Evolutionary conservation across 768 basidiomycete genomes (phyloP), one percentile per base, ranked within the genome.

Genomic region (Pulveroboletus sp.): DNA sequence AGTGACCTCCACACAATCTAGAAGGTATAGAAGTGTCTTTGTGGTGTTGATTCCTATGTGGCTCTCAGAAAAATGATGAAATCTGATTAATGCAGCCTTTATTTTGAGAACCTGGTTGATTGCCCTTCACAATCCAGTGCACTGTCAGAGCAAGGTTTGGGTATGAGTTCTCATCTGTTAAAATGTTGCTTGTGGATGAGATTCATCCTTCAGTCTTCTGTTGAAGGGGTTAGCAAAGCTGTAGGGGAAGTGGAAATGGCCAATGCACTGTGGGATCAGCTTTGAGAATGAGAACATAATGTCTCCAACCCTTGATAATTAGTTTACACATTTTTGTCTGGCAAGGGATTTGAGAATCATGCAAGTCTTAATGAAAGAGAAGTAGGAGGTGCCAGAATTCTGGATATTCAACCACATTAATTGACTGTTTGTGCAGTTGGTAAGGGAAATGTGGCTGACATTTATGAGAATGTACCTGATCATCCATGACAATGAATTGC

Each of bases 331-430:
- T 42, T 40, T 62, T 61, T 3, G 60, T 63, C 19, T 54, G 43
- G 30, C 57, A 57, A 23, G 64, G 67, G 22, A 69, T 63, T 27
- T 65, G 61, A 1, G 45, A 29, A n/a, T 67, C 62, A 17, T 43
- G 22, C 24, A 68, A 49, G 14, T 64, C 56, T n/a, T 60, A 47
- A n/a, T 45, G 36, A 14, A 68, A 47, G 12, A 64, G 43, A 13
- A 63, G 53, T 14, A 68, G 47, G 8, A 69, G 58, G 24, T 55
- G 38, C 6, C 59, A 23, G 41, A 69, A 68, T 27, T 66, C 60
- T 14, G 23, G 51, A 40, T 58, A 53, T 36, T 68, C 60, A 19
- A 68, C 51, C 23, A 69, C 52, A 41, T 63, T 66, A n/a, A 67
- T 55, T 4, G 64, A 62, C 67, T 66, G 30, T 29, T 31, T n/a